Percentiles rank a stretch among this genome's conserved stretches.
Evolutionary conservation across 441 rosid genomes (phyloP).

Genomic region (Populus hybrid): DNA sequence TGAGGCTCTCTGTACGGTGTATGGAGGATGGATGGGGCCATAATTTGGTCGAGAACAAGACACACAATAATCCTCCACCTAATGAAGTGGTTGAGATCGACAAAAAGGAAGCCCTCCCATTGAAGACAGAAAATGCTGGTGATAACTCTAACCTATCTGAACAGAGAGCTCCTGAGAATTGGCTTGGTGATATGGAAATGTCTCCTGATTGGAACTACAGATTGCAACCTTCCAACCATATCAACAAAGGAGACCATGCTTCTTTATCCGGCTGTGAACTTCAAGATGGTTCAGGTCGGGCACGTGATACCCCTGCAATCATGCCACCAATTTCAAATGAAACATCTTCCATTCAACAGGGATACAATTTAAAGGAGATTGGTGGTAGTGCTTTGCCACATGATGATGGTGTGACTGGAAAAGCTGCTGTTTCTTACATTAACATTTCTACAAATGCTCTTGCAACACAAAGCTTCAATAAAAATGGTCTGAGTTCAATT

Average conservation of each 20-base stretch:
- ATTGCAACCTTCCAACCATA: conserved; percentile 39
- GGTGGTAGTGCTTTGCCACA: conserved; percentile 30
- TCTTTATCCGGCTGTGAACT: conserved; percentile 32
- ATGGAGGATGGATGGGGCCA: conserved; percentile 35
- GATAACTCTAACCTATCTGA: conserved; percentile 29
- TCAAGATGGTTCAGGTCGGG: conserved; percentile 28
- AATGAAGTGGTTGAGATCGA: conserved; percentile 28
- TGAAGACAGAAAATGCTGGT: conserved; percentile 34
- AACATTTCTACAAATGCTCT: conserved; percentile 30
- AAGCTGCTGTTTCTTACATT: conserved; percentile 25
- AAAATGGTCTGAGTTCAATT: conserved; percentile 37
- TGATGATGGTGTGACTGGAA: conserved; percentile 26
- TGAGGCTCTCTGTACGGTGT: conserved; percentile 31
- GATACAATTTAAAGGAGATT: conserved; percentile 29
- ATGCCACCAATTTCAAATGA: conserved; percentile 33
- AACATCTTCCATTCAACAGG: conserved; percentile 32
- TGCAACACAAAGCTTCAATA: conserved; percentile 39
- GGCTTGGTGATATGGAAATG: conserved; percentile 77
- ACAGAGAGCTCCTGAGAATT: conserved; percentile 41
- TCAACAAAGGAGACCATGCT: conserved; percentile 33
- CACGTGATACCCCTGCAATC: conserved; percentile 25
- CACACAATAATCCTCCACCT: conserved; percentile 19
- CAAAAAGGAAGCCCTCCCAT: conserved; percentile 25
- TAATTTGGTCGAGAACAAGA: conserved; percentile 26
- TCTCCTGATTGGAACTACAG: conserved; percentile 87